Evolutionary conservation across 129 eudicot genomes (phyloP), one percentile per base, ranked within the genome.

Genomic region (Chrysanthemum lavandulifolium): DNA sequence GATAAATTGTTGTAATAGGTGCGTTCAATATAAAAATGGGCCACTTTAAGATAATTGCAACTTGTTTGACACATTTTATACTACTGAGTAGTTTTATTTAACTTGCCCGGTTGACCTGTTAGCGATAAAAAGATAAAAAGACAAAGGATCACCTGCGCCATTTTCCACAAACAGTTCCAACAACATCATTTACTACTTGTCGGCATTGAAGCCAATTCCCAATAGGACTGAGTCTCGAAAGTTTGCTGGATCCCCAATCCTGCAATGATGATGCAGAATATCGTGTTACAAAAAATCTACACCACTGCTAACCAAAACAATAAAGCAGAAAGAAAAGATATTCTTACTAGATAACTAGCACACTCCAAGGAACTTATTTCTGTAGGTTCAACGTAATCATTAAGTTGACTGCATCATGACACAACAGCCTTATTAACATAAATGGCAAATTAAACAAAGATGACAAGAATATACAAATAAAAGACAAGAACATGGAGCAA

Each of bases 181-280:
- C 92, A 70, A 72, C 85, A 58, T 71, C 77, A 50, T 61, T 71
- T 6, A 87, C 67, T 67, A 83, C 79, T 61, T 73, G 81, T 66
- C 79, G 84, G 76, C 98, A 94, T 61, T 90, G 98, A 84, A 94
- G 72, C 98, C 98, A 94, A 71, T 94, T 90, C 14, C 93, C 90
- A 55, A 90, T 83, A 76, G 86, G 69, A 71, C 87, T 69, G 75
- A 78, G 70, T 68, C 54, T 79, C 3, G 77, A 80, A 78, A 84
- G 84, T 70, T 86, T 84, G 75, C 74, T 68, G 64, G 81, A 43
- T 73, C 40, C 57, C 55, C 66, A 48, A 3, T 78, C 95, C 98
- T 93, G 78, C 64, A 55, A 69, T 40, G 18, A 77, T 49, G 72
- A 76, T 58, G 48, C 7, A 45, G 31, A 54, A n/a, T 13, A 55